Evolutionary conservation across 768 basidiomycete species (phyloP), one percentile per base, ranked within the genome.

Genomic region (Nidula microcarpa): DNA sequence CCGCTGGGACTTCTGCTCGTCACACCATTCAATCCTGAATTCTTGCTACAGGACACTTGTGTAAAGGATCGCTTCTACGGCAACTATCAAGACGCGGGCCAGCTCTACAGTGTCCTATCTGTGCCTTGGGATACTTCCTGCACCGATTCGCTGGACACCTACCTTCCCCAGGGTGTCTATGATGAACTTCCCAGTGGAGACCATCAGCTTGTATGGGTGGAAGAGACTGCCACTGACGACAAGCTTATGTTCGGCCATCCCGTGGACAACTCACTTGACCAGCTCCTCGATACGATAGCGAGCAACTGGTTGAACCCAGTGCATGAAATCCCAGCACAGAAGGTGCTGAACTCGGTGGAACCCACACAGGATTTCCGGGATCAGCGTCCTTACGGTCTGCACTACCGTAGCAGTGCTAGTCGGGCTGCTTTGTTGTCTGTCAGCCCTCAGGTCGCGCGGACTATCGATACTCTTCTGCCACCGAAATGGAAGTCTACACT

Each of bases 401-500:
- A 82, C 55, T 70, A 80, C 59, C 66, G 65, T n/a, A 70, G 74
- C 3, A 23, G 23, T 23, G 23, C 23, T 3, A 32, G 61, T 6
- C 64, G 68, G 13, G 77, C 80, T 8, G 78, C 77, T 1, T 68
- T 89, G 14, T 56, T 89, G 44, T 76, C 82, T 1, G 63, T 87
- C 34, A 68, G 72, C 34, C 58, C 63, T 0, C 65, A 63, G 5
- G 64, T 72, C 32, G 79, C 77, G 45, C 62, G 64, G 46, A 64
- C 65, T 17, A 72, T 94, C 56, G 86, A 89, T 57, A 75, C 74
- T 8, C 60, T 81, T 56, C 74, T 91, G n/a, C 92, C 90, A 1
- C 76, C 74, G 11, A 86, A 82, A 71, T 89, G 89, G 81, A 89
- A 83, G 56, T 79, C 87, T 6, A 81, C 80, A 13, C 72, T 83